phyloP scores from a whole-genome alignment of 345 rosid genomes.

The Bruguiera gymnorhiza region DNA sequence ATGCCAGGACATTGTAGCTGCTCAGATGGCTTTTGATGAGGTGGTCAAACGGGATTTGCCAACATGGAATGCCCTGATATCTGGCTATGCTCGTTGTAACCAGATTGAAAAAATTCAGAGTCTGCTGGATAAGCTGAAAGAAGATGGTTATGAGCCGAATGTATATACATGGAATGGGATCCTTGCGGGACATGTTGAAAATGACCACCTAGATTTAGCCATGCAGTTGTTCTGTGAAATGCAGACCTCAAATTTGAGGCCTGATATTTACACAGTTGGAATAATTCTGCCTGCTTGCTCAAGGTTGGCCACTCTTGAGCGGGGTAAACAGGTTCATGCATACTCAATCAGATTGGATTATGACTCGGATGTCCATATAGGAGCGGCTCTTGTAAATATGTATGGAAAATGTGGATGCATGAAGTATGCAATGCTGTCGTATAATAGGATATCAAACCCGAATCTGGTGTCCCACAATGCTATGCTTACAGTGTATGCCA shows the following conservation, averaged over 20 bases:
- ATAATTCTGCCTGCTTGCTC: conserved; percentile 25
- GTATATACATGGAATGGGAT: conserved; percentile 28
- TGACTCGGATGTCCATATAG: conserved; percentile 22
- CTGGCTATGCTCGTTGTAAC: conserved; percentile 53
- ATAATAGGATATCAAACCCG: conserved; percentile 22
- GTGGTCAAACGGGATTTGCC: conserved; percentile 36
- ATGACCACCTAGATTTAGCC: conserved; percentile 20
- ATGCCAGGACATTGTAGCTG: neutral
- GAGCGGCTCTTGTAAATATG: conserved; percentile 32
- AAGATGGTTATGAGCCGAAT: conserved; percentile 51
- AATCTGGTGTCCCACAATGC: conserved; percentile 33
- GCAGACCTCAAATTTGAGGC: conserved; percentile 12
- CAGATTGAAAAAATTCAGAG: conserved; percentile 25
- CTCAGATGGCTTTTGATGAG: conserved; percentile 20
- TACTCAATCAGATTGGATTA: conserved; percentile 17
- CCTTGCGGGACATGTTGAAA: conserved; percentile 24
- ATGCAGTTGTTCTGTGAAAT: conserved; percentile 19
- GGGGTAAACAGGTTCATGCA: conserved; percentile 28
- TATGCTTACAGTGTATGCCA: conserved; percentile 30
- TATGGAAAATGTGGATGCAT: conserved; percentile 27
- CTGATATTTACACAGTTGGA: conserved; percentile 26
- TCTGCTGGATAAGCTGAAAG: conserved; percentile 33
- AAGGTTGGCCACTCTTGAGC: conserved; percentile 19
- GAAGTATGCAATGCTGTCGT: conserved; percentile 9
- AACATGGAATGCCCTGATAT: conserved; percentile 55